Base-by-base conservation (phyloP, 1,284 basidiomycete species). In the Neolentinus lepideus region DNA sequence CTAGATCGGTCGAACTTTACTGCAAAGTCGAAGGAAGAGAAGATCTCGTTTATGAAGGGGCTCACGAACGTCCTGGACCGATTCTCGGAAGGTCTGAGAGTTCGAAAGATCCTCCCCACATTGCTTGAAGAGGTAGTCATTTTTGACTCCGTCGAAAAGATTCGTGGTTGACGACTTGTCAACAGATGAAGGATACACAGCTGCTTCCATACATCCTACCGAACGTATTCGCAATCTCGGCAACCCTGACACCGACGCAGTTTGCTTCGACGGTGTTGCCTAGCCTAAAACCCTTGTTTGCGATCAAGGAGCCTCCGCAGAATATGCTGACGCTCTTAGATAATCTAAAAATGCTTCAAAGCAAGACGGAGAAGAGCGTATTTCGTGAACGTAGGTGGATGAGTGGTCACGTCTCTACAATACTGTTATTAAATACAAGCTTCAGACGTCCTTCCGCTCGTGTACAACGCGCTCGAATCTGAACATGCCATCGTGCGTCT, bases 161-260 rank as follows among this genome's bases (percentile, higher is more conserved):
- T 47, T 52, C n/a, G 52, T 16, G 14, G n/a, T 31, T n/a, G 12
- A 36, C 14, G 24, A 56, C 24, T 35, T 52, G 25, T 33, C 6
- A 24, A 33, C 11, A 22, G 89, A 95, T 96, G 92, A 97, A 94
- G 79, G 93, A 97, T 66, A 83, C 81, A 2, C 84, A 92, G 62
- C 79, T 98, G 1, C 72, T 99, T 52, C 96, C 97, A 1, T 97
- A 97, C 69, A 91, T 99, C 58, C 76, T 99, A n/a, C 96, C 96
- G 1, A 98, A 98, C 69, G 90, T 98, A n/a, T 97, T 98, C 66
- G 81, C 83, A 56, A 99, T 99, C 58, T 85, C 92, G 10, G 84
- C 82, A 59, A 80, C 85, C 26, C 76, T 98, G 47, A 83, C 85
- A 19, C 79, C 92, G 33, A 69, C 79, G 14, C 93, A 96, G 65